Conservation (phyloP, 176 grass and related monocot genomes). For the Paspalum vaginatum region DNA sequence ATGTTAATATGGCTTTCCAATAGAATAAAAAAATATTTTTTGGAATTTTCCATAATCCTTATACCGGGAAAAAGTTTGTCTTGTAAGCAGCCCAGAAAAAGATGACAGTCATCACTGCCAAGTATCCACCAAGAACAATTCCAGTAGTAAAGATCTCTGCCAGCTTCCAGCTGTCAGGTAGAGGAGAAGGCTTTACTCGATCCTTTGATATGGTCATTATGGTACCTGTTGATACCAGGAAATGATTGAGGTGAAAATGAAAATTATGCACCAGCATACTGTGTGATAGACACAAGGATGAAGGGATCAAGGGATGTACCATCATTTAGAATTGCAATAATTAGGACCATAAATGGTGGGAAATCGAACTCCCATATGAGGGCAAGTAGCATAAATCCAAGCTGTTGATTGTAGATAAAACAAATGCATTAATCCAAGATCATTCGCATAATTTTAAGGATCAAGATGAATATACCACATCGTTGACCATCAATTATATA, state of each 20-base stretch:
- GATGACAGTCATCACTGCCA: conserved; percentile 55
- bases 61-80: conserved; percentile 49
- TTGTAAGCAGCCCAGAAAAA: conserved; percentile 56
- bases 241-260: background rate
- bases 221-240: conserved; percentile 32
- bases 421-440: conserved; percentile 8
- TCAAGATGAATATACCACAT: conserved; percentile 6
- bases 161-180: conserved; percentile 54
- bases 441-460: background rate
- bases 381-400: conserved; percentile 69
- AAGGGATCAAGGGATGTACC: conserved; percentile 43
- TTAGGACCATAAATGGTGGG: conserved; percentile 67
- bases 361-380: conserved; percentile 62
- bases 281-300: background rate
- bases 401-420: conserved; percentile 35
- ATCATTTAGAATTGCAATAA: conserved; percentile 74
- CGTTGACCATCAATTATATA: background rate
- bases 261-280: background rate
- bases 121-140: conserved; percentile 47
- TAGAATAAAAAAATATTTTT: background rate
- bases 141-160: conserved; percentile 51
- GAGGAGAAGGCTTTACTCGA: conserved; percentile 50
- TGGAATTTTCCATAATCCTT: conserved; percentile 5
- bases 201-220: conserved; percentile 56
- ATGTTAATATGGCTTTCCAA: background rate